Conservation (phyloP, 2,329 filamentous ascomycete genomes). For the Zymoseptoria brevis region DNA sequence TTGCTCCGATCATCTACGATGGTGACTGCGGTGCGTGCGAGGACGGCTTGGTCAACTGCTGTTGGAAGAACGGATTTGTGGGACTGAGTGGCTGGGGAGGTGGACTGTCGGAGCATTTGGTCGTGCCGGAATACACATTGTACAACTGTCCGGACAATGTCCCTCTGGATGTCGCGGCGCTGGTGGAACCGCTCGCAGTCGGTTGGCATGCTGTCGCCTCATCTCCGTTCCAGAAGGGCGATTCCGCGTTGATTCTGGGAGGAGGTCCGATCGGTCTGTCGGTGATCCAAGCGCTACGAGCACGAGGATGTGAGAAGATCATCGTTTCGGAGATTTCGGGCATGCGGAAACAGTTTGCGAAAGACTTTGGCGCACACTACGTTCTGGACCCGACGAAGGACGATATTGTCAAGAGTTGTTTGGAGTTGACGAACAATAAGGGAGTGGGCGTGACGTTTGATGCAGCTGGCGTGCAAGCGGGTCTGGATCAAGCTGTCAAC, state of each 20-base stretch:
- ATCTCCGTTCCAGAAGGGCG: constrained; percentile 41
- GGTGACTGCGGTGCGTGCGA: constrained; percentile 45
- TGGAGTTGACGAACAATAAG: constrained; percentile 36
- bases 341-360: constrained; percentile 42
- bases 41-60: constrained; percentile 47
- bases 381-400: constrained; percentile 43
- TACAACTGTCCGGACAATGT: constrained; percentile 46
- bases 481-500: constrained; percentile 42
- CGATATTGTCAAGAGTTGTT: constrained; percentile 39
- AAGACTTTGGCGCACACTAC: constrained; percentile 44
- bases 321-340: constrained; percentile 47
- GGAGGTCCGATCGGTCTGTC: constrained; percentile 48
- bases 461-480: constrained; percentile 46
- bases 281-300: constrained; percentile 41
- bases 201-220: constrained; percentile 50
- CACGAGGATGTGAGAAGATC: constrained; percentile 40
- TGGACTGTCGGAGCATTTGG: constrained; percentile 45
- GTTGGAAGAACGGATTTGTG: constrained; percentile 47
- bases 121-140: constrained; percentile 41
- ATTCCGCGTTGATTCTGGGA: constrained; percentile 44
- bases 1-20: constrained; percentile 47
- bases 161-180: constrained; percentile 43
- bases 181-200: constrained; percentile 48
- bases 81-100: constrained; percentile 48
- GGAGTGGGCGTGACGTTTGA: constrained; percentile 47